Conservation (phyloP, 2,329 filamentous ascomycete species). For the Rutstroemia sp. region DNA sequence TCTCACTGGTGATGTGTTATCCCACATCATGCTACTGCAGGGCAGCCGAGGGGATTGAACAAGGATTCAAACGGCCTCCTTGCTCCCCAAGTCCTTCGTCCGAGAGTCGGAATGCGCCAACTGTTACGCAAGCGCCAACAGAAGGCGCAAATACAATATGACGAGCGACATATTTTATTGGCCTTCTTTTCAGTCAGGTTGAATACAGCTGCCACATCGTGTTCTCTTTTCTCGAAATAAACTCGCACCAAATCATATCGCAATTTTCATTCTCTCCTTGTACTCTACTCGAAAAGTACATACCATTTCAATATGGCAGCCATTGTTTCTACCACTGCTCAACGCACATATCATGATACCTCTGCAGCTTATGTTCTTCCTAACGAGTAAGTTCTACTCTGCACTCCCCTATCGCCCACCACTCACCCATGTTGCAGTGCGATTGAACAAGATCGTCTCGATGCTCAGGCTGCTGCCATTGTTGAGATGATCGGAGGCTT, state of each 20-base stretch:
- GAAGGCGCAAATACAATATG: too few relatives aligned
- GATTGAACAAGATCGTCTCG: slow-evolving; percentile 4
- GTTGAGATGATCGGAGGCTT: slow-evolving; percentile 6
- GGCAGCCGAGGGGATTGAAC: too few relatives aligned
- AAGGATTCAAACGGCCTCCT: too few relatives aligned
- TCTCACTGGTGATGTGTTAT: too few relatives aligned
- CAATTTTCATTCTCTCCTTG: not conserved
- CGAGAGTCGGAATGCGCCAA: too few relatives aligned
- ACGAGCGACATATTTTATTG: too few relatives aligned
- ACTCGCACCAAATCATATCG: not conserved
- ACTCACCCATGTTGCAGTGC: not conserved
- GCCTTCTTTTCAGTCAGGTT: too few relatives aligned
- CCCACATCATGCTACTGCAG: too few relatives aligned
- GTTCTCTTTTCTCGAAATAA: not conserved
- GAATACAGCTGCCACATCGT: too few relatives aligned
- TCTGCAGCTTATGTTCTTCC: slow-evolving; percentile 4
- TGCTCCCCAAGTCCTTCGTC: too few relatives aligned
- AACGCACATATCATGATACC: slow-evolving; percentile 1
- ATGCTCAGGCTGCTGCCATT: slow-evolving; percentile 6
- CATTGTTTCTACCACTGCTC: not conserved
- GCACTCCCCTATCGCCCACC: not conserved
- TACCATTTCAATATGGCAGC: not conserved
- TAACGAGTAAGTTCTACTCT: not conserved
- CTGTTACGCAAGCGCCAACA: too few relatives aligned
- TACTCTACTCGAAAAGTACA: not conserved